Evolutionary conservation across 257 asterid species (phyloP).

Genomic region (Paraleonurus japonicus): DNA sequence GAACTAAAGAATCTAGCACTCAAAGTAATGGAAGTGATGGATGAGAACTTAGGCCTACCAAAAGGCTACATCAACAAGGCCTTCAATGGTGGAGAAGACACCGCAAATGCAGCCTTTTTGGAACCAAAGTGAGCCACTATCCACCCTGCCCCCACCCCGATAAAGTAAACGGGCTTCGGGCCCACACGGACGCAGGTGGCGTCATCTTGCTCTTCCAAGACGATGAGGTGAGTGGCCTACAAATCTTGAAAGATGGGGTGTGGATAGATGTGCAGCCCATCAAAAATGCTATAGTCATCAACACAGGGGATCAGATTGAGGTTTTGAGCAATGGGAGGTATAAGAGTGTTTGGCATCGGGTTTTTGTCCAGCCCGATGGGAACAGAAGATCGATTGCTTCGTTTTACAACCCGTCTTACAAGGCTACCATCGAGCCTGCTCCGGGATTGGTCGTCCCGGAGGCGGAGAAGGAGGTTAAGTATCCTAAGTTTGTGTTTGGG

Average conservation of each 20-base stretch:
- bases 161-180: conserved; percentile 64
- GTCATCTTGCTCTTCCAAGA: conserved; percentile 79
- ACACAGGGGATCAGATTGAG: conserved; percentile 82
- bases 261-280: conserved; percentile 82
- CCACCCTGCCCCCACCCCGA: conserved; percentile 84
- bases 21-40: conserved; percentile 65
- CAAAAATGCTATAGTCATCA: conserved; percentile 61
- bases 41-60: conserved; percentile 66
- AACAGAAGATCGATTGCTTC: conserved; percentile 77
- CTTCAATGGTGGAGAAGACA: conserved; percentile 49
- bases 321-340: conserved; percentile 78
- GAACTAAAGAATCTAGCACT: conserved; percentile 64
- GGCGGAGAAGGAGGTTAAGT: conserved; percentile 12
- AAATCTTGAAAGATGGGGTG: conserved; percentile 62
- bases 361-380: conserved; percentile 48
- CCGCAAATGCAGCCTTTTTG: conserved; percentile 53
- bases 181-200: conserved; percentile 96
- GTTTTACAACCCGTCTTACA: conserved; percentile 69
- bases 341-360: conserved; percentile 89
- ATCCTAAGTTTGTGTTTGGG: conserved; percentile 72
- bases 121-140: conserved; percentile 90
- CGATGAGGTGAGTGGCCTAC: conserved; percentile 67
- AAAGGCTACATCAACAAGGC: conserved; percentile 65
- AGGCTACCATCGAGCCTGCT: conserved; percentile 75
- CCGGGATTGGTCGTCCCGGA: conserved; percentile 17